Evolutionary conservation across 495 filamentous ascomycete species (phyloP).

Genomic region (Penicillium angulare): DNA sequence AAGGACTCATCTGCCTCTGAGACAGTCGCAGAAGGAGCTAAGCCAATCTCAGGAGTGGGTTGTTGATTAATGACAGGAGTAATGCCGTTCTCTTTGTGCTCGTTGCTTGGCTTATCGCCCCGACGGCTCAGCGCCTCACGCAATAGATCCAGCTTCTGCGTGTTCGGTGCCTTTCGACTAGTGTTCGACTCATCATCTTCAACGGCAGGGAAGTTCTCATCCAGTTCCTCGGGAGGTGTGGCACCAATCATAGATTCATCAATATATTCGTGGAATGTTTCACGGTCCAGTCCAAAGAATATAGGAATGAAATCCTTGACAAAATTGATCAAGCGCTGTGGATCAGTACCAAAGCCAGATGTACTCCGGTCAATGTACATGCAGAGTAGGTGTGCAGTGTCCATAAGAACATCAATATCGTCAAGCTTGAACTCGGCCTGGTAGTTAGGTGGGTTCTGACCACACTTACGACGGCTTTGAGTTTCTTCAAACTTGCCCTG

Average conservation of each 20-base stretch:
- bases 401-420: constrained; percentile 77
- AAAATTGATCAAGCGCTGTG: constrained; percentile 73
- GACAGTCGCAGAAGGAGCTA: constrained; percentile 46
- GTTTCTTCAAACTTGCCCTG: constrained; percentile 86
- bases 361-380: constrained; percentile 68
- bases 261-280: constrained; percentile 73
- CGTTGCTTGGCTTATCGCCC: constrained; percentile 55
- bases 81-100: constrained; percentile 72
- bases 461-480: constrained; percentile 60
- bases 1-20: constrained; percentile 49
- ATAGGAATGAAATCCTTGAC: constrained; percentile 82
- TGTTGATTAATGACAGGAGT: constrained; percentile 6
- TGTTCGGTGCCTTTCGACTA: constrained; percentile 61
- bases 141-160: constrained; percentile 76
- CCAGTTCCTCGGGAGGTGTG: constrained; percentile 66
- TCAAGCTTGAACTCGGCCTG: constrained; percentile 72
- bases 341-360: constrained; percentile 66
- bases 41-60: constrained; percentile 64
- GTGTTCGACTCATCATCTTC: constrained; percentile 50
- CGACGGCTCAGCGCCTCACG: constrained; percentile 81
- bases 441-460: constrained; percentile 57
- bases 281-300: constrained; percentile 83
- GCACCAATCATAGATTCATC: constrained; percentile 63
- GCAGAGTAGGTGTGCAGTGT: constrained; percentile 77
- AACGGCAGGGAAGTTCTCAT: constrained; percentile 49